phyloP scores from a whole-genome alignment of 169 alveolate species.

The Ichthyophthirius multifiliis region DNA sequence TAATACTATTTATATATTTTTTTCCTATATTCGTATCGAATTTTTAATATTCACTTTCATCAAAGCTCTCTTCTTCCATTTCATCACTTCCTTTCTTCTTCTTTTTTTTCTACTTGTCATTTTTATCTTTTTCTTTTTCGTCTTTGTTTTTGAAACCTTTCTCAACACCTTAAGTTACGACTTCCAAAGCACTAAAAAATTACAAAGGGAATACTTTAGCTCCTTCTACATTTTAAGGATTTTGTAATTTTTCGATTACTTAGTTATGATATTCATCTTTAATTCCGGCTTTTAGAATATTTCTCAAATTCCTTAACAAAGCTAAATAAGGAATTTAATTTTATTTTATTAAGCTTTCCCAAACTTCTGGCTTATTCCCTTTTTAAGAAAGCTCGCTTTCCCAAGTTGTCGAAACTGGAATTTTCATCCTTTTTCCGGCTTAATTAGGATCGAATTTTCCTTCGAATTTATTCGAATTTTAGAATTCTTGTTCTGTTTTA shows the following conservation, averaged over 20 bases:
- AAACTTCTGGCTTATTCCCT: conserved; percentile 22
- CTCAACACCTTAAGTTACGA: background rate
- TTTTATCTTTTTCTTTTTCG: conserved; percentile 5
- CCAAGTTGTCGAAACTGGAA: conserved; percentile 43
- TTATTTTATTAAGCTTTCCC: conserved; percentile 22
- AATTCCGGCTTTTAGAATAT: conserved; percentile 39
- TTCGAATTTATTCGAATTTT: background rate
- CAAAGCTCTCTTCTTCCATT: background rate
- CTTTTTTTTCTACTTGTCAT: background rate
- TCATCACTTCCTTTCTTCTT: background rate
- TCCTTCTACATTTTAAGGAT: conserved; percentile 15
- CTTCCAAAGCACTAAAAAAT: conserved; percentile 29
- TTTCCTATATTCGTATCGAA: background rate
- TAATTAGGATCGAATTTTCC: conserved; percentile 22
- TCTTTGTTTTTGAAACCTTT: background rate
- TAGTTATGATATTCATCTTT: conserved; percentile 19
- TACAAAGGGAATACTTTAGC: conserved; percentile 28
- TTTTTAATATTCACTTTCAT: background rate
- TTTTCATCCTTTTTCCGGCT: conserved; percentile 42
- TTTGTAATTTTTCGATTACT: conserved; percentile 10
- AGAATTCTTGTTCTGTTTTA: conserved; percentile 24
- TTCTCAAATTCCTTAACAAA: conserved; percentile 34
- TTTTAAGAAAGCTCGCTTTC: conserved; percentile 25
- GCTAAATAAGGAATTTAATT: conserved; percentile 41
- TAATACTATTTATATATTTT: conserved; percentile 13